Evolutionary conservation across 2,329 filamentous ascomycete genomes (phyloP), one percentile per base, ranked within the genome.

Genomic region (Whalleya microplaca): DNA sequence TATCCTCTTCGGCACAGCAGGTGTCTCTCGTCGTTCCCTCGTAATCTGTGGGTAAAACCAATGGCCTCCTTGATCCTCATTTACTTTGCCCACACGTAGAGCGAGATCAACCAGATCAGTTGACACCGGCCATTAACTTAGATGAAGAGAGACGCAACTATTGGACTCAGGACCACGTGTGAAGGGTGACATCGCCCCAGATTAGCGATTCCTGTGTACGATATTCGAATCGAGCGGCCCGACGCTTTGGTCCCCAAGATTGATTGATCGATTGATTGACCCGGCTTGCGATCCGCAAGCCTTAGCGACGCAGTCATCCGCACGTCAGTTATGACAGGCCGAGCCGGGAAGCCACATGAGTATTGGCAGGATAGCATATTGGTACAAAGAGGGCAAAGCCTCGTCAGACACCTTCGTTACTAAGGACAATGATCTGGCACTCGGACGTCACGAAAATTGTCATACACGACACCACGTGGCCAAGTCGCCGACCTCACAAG

Each of bases 401-500:
- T 37, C 32, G 3, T 14, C 3, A 16, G 32, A 12, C 32, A 16
- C 32, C 32, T 37, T 3, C 32, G 32, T 14, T 12, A 37, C 14
- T 37, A 12, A 12, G 3, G 5, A 37, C 10, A 37, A 37, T 16
- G 3, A 37, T 37, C 32, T 12, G 32, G 32, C 14, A 8, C 32
- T 37, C 32, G 32, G 32, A 12, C 32, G 3, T 27, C 47, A 19
- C 37, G 12, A 57, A 56, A 56, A n/a, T 19, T 59, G 61, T 62
- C 52, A 55, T 56, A 62, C 61, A 49, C 40, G 40, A 43, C 53
- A 49, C 59, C 59, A 62, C 59, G 61, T 62, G 61, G 61, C 45
- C 49, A 59, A 55, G 59, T 64, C 59, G 56, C 61, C 61, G 61
- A 64, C 53, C 53, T 57, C 53, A 48, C 55, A 59, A 58, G 53